These are phyloP conservation scores for Gardenia jasminoides DNA, from an alignment of 257 asterid genomes.

Conservation along the genomic window DNA sequence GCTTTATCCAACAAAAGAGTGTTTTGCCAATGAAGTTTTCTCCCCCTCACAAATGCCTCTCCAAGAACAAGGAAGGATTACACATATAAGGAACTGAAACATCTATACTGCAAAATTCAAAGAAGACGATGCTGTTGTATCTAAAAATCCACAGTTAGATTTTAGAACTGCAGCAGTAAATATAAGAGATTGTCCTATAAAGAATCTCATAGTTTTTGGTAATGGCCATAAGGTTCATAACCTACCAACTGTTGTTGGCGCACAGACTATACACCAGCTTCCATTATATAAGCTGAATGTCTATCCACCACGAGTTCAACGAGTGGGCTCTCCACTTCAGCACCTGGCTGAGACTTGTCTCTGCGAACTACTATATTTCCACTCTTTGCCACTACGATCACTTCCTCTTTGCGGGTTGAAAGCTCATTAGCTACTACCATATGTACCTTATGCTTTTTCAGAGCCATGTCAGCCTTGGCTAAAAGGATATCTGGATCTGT, in stretches of 20 bases:
- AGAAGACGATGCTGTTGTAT: neutral
- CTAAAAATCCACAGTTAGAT: neutral
- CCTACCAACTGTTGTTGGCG: neutral
- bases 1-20: neutral
- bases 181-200: neutral
- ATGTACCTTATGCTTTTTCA: constrained; percentile 68
- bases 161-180: neutral
- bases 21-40: neutral
- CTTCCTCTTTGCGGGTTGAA: constrained; percentile 85
- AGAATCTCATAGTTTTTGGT: neutral
- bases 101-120: neutral
- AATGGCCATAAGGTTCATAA: neutral
- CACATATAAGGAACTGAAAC: neutral
- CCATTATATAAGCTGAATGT: constrained; percentile 58
- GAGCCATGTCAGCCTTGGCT: constrained; percentile 77
- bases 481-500: constrained; percentile 79
- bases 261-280: constrained; percentile 20
- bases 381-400: constrained; percentile 54
- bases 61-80: neutral
- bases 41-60: neutral
- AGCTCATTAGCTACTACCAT: constrained; percentile 98
- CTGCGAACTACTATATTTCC: constrained; percentile 55
- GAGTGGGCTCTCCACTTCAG: constrained; percentile 78
- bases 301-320: constrained; percentile 54
- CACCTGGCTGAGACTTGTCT: constrained; percentile 44